A percentile compares a stretch with the other conserved stretches of the same genome.
Conservation (phyloP, 1,139 yeast species). For the Debaryomycetaceae sp. region DNA sequence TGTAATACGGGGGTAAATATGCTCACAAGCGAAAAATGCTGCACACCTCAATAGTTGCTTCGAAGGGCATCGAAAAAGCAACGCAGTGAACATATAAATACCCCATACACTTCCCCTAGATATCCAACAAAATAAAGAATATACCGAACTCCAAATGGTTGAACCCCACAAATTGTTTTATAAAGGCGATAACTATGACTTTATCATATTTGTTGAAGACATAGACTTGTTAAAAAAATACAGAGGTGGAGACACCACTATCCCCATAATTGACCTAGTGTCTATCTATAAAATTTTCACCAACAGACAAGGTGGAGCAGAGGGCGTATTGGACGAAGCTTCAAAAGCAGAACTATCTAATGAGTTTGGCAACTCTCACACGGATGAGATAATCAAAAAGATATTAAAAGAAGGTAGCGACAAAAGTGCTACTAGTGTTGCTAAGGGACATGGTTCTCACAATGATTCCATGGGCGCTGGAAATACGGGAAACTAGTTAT, state of each 20-base stretch:
- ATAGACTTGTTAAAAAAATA: constrained; percentile 46
- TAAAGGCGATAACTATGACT: constrained; percentile 63
- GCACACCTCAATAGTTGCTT: background rate
- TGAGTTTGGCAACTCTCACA: constrained; percentile 58
- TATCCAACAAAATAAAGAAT: no score
- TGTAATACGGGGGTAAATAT: no score
- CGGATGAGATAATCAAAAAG: constrained; percentile 48
- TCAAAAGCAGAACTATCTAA: constrained; percentile 59
- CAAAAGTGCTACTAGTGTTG: constrained; percentile 26
- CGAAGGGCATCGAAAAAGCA: background rate
- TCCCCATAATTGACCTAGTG: constrained; percentile 64
- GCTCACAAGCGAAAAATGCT: no score
- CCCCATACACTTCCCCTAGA: background rate
- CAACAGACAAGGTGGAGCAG: constrained; percentile 62
- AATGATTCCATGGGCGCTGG: constrained; percentile 42
- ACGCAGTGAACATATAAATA: background rate
- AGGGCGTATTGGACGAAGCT: constrained; percentile 71
- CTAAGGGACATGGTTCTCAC: constrained; percentile 18
- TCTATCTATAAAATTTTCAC: constrained; percentile 63
- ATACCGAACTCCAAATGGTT: constrained; percentile 9
- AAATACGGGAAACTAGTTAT: constrained; percentile 21
- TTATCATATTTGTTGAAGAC: constrained; percentile 62
- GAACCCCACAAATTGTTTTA: constrained; percentile 52
- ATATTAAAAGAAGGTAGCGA: constrained; percentile 57
- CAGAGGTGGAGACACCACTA: constrained; percentile 46